These are phyloP conservation scores for Tolypocladium nubicola DNA, from an alignment of 2,329 filamentous ascomycete genomes.

Conservation along the genomic window DNA sequence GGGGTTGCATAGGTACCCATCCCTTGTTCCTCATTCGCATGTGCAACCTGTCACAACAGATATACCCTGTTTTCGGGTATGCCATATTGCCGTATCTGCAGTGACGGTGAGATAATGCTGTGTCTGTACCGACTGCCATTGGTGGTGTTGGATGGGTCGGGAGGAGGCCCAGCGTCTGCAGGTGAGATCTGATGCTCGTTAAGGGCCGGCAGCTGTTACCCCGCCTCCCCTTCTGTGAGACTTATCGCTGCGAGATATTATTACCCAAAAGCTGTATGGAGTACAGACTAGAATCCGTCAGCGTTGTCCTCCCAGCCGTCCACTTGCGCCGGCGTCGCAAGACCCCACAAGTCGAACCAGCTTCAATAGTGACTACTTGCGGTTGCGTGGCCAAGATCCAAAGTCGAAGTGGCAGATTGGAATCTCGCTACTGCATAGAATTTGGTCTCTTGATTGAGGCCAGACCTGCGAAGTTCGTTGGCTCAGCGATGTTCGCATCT, in stretches of 20 bases:
- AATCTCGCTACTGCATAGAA: neutral
- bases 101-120: neutral
- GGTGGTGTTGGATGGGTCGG: neutral
- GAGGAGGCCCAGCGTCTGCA: neutral
- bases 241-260: too few relatives aligned
- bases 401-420: neutral
- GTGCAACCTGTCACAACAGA: neutral
- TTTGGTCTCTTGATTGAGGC: neutral
- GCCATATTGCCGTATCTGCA: neutral
- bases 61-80: neutral
- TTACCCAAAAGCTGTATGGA: too few relatives aligned
- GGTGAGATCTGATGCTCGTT: too few relatives aligned
- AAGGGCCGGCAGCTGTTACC: too few relatives aligned
- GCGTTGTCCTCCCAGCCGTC: too few relatives aligned
- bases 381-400: too few relatives aligned
- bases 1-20: neutral
- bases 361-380: too few relatives aligned
- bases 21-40: neutral
- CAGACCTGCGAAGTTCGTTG: neutral
- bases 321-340: too few relatives aligned
- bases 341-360: too few relatives aligned
- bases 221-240: too few relatives aligned
- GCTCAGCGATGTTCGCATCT: neutral
- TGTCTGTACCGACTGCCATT: neutral
- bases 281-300: too few relatives aligned